phyloP scores from a whole-genome alignment of 2,329 filamentous ascomycete genomes.

The Beauveria brongniartii region DNA sequence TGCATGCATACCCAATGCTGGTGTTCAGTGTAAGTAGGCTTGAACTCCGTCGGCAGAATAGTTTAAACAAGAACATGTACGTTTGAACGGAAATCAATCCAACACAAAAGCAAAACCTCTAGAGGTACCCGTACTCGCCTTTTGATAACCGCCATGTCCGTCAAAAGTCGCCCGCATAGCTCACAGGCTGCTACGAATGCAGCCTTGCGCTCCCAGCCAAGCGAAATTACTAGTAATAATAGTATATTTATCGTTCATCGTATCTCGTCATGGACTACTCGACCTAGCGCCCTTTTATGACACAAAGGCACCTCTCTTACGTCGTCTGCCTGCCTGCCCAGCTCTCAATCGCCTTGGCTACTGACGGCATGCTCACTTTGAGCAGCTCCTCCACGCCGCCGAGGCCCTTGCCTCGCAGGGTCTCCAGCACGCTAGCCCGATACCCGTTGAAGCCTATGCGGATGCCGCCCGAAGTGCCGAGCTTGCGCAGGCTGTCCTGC shows the following conservation, averaged over 20 bases:
- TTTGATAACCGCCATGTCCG: too few relatives aligned
- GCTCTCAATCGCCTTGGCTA: constrained; percentile 42
- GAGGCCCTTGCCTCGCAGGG: constrained; percentile 56
- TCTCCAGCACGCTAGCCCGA: constrained; percentile 60
- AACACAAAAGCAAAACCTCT: too few relatives aligned
- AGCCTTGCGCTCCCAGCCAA: neutral
- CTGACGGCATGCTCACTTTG: constrained; percentile 72
- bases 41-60: too few relatives aligned
- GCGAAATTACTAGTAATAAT: too few relatives aligned
- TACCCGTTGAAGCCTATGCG: constrained; percentile 66
- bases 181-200: neutral
- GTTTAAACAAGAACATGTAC: too few relatives aligned
- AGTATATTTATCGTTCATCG: neutral
- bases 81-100: too few relatives aligned
- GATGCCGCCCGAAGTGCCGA: constrained; percentile 59
- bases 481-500: constrained; percentile 52
- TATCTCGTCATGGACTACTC: neutral
- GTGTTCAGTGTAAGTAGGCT: too few relatives aligned
- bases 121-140: too few relatives aligned
- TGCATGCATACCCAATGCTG: too few relatives aligned
- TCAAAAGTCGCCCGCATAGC: too few relatives aligned
- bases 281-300: neutral
- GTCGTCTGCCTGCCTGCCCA: neutral
- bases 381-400: constrained; percentile 62
- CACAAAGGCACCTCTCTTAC: neutral